Conservation (phyloP, 2,329 filamentous ascomycete genomes). For the Domatiomyces catenatus region DNA sequence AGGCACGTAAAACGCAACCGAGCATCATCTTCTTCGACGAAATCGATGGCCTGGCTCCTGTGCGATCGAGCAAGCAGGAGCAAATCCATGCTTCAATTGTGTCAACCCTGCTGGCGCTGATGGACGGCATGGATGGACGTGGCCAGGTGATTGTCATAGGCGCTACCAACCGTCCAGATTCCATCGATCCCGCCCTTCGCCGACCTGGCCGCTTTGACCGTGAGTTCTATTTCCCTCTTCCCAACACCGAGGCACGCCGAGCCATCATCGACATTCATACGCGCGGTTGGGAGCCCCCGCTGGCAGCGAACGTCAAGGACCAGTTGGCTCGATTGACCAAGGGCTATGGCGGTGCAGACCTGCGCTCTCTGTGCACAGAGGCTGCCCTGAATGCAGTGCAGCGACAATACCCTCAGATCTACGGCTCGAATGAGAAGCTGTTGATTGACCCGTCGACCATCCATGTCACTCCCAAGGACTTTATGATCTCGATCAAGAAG, state of each 20-base stretch:
- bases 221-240: constrained; percentile 95
- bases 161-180: constrained; percentile 93
- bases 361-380: constrained; percentile 88
- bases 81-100: constrained; percentile 98
- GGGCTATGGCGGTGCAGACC: constrained; percentile 89
- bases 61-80: constrained; percentile 93
- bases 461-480: constrained; percentile 78
- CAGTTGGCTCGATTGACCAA: constrained; percentile 75
- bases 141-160: constrained; percentile 97
- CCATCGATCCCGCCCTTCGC: constrained; percentile 87
- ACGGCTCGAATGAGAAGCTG: constrained; percentile 76
- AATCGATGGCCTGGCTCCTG: constrained; percentile 90
- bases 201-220: constrained; percentile 89
- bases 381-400: constrained; percentile 92
- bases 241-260: constrained; percentile 62
- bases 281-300: constrained; percentile 67
- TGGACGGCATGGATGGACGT: constrained; percentile 97
- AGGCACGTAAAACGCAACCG: constrained; percentile 85
- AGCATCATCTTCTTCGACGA: constrained; percentile 99
- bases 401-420: constrained; percentile 90
- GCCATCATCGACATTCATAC: constrained; percentile 93
- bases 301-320: constrained; percentile 64
- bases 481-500: constrained; percentile 93
- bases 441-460: constrained; percentile 75
- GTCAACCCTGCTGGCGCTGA: constrained; percentile 78